Percentiles rank a stretch among this genome's conserved stretches.
phyloP scores from a whole-genome alignment of 2,329 filamentous ascomycete species.

The Claviceps sp. region DNA sequence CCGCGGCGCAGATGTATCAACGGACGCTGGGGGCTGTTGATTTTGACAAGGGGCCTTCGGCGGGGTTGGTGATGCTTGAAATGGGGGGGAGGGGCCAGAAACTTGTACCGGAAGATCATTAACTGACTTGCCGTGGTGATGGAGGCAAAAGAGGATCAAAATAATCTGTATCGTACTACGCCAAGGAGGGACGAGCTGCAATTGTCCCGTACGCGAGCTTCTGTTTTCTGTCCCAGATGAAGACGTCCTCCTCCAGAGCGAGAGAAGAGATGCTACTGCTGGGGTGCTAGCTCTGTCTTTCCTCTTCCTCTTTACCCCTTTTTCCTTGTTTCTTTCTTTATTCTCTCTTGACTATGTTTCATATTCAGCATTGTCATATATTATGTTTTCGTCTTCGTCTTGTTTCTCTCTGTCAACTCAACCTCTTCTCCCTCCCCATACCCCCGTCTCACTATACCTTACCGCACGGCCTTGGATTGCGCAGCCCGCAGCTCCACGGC shows the following conservation, averaged over 20 bases:
- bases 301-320: not conserved
- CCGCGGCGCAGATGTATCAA: slow-evolving; percentile 31
- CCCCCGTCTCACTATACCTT: not conserved
- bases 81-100: slow-evolving; percentile 25
- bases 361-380: no score
- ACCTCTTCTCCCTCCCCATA: not conserved
- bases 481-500: slow-evolving; percentile 58
- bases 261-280: no score
- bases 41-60: slow-evolving; percentile 28
- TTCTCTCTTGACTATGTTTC: no score
- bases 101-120: slow-evolving; percentile 19
- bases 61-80: slow-evolving; percentile 27
- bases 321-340: not conserved
- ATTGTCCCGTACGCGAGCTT: not conserved
- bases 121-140: not conserved
- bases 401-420: not conserved
- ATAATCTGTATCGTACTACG: not conserved
- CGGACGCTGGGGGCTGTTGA: slow-evolving; percentile 31
- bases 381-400: not conserved
- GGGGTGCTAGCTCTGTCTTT: not conserved
- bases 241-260: not conserved
- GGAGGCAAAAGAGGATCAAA: not conserved
- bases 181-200: no score
- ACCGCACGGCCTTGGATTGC: slow-evolving; percentile 15
- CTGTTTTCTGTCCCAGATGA: not conserved